Evolutionary conservation across 1,284 basidiomycete species (phyloP).

Genomic region (Melampsora americana): DNA sequence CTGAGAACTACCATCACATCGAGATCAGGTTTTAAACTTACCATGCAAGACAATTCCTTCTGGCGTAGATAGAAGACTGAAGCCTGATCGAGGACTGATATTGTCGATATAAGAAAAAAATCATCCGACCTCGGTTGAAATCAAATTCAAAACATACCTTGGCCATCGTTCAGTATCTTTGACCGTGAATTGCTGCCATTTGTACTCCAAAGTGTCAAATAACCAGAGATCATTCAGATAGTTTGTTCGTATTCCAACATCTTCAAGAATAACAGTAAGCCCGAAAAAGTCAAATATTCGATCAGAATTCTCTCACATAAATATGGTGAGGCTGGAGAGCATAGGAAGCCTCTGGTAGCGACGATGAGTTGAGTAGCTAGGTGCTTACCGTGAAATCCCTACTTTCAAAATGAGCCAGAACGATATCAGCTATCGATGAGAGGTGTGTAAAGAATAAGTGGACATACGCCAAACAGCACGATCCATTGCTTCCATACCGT

Average conservation of each 20-base stretch:
- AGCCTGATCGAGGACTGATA: conserved; percentile 59
- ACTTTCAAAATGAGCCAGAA: conserved; percentile 50
- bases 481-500: conserved; percentile 83
- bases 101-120: background rate
- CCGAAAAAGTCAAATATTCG: background rate
- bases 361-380: background rate
- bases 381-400: conserved; percentile 48
- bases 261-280: background rate
- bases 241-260: conserved; percentile 60
- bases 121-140: background rate
- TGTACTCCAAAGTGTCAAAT: conserved; percentile 81
- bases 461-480: conserved; percentile 72
- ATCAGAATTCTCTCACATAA: background rate
- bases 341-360: too few species aligned
- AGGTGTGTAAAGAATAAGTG: conserved; percentile 46
- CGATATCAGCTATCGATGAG: conserved; percentile 47
- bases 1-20: background rate
- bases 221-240: conserved; percentile 85
- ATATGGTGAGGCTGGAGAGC: background rate
- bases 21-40: conserved; percentile 47
- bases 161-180: conserved; percentile 68
- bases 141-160: conserved; percentile 46
- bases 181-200: conserved; percentile 77
- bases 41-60: conserved; percentile 83
- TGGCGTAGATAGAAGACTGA: conserved; percentile 74